These are phyloP conservation scores for Penicillium sp. DNA, from an alignment of 2,329 filamentous ascomycete genomes.

Conservation along the genomic window DNA sequence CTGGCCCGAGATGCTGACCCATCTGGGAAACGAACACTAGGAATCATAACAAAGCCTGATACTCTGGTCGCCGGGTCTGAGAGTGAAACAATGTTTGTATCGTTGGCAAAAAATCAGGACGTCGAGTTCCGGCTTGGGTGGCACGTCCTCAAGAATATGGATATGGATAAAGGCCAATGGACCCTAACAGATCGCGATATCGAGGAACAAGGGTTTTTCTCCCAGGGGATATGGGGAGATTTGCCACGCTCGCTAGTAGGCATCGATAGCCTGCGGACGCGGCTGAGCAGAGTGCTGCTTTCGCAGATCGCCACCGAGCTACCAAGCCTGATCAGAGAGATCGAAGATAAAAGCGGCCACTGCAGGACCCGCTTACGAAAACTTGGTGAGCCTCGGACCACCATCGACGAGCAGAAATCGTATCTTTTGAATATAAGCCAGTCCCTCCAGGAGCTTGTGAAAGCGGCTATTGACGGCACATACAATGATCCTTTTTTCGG, in stretches of 20 bases:
- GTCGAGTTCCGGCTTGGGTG: constrained; percentile 48
- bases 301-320: constrained; percentile 35
- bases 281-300: constrained; percentile 35
- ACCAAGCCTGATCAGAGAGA: constrained; percentile 38
- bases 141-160: constrained; percentile 50
- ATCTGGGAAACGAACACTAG: constrained; percentile 38
- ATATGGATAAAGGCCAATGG: constrained; percentile 35
- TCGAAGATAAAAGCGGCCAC: constrained; percentile 31
- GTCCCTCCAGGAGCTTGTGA: constrained; percentile 38
- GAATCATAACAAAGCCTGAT: constrained; percentile 52
- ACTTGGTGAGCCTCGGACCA: constrained; percentile 28
- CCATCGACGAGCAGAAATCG: constrained; percentile 21
- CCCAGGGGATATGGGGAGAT: constrained; percentile 25
- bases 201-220: constrained; percentile 35
- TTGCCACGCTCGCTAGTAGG: constrained; percentile 30
- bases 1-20: constrained; percentile 36
- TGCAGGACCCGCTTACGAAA: constrained; percentile 32
- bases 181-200: constrained; percentile 26
- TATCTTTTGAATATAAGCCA: constrained; percentile 39
- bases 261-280: constrained; percentile 29
- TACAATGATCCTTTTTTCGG: constrained; percentile 37
- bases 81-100: constrained; percentile 36
- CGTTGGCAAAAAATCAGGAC: constrained; percentile 45
- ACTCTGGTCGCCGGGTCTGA: constrained; percentile 37
- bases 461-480: constrained; percentile 31